Percentiles rank a stretch among this genome's conserved stretches.
phyloP scores from a whole-genome alignment of 805 yeast species.

The Candida piceae region DNA sequence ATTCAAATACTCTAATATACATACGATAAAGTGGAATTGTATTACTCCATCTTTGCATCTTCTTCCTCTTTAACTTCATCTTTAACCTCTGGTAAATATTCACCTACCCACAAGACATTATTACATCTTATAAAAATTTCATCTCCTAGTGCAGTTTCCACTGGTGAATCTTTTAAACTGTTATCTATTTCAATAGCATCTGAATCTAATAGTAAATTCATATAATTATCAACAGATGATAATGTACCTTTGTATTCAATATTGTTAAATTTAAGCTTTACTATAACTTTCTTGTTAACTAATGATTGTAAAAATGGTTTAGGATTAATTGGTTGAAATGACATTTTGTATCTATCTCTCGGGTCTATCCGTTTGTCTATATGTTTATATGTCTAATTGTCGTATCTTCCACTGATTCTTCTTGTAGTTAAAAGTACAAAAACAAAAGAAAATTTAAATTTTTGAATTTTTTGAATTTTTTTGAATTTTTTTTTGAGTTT shows the following conservation, averaged over 20 bases:
- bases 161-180: constrained; percentile 47
- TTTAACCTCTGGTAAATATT: constrained; percentile 34
- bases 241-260: constrained; percentile 82
- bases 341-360: too few species aligned
- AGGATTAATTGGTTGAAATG: constrained; percentile 71
- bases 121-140: constrained; percentile 88
- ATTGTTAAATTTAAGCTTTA: constrained; percentile 83
- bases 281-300: constrained; percentile 63
- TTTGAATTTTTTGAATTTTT: too few species aligned
- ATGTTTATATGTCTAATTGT: too few species aligned
- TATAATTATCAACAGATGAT: constrained; percentile 81
- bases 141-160: constrained; percentile 22
- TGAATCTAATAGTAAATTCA: constrained; percentile 75
- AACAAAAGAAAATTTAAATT: too few species aligned
- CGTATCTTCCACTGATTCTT: too few species aligned
- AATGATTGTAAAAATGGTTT: constrained; percentile 83
- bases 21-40: background rate
- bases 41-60: constrained; percentile 15
- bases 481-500: too few species aligned
- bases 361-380: too few species aligned
- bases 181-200: constrained; percentile 39
- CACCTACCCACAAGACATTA: constrained; percentile 75
- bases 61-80: constrained; percentile 10
- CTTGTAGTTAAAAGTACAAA: too few species aligned
- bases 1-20: too few species aligned